Evolutionary conservation across 148 eudicot genomes (phyloP), one percentile per base, ranked within the genome.

Genomic region (Talinum fruticosum): DNA sequence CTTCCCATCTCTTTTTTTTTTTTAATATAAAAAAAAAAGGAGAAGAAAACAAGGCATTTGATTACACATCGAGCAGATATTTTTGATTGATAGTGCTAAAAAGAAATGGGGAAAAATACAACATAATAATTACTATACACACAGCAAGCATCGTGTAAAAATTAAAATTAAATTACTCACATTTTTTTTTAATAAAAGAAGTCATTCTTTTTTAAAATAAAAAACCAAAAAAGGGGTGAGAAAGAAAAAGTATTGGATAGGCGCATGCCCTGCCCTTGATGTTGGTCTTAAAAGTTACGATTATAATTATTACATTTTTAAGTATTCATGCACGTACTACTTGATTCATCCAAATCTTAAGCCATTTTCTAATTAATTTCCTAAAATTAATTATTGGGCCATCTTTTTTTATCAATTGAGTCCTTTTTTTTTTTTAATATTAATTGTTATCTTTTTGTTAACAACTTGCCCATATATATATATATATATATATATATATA

Each of bases 211-310:
- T 3, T 12, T 12, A 47, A 8, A 47, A 6, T 19, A 69, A 36
- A 8, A 5, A 24, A 38, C 36, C 21, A 26, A 13, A 15, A 16
- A 66, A 36, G n/a, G 16, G 49, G 7, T 14, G 7, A 44, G 30
- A 23, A 69, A 5, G 10, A 70, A 41, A 67, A 5, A 54, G 32
- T 8, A 30, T 70, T 47, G 26, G 61, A 71, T 71, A 23, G 61
- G n/a, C 74, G 74, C 74, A 71, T 71, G 74, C 74, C 36, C n/a
- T 71, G 29, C 35, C 57, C 57, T 51, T 51, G 23, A 71, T 72
- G 75, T 51, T 72, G 75, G 75, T 49, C 64, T 72, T 72, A 49
- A 49, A 72, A 72, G 64, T 41, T 32, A 72, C 64, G n/a, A 72
- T 34, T 49, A 72, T 41, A 53, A 44, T 41, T 24, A 30, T 38